Evolutionary conservation across 345 rosid genomes (phyloP), one percentile per base, ranked within the genome.

Genomic region (Kernera saxatilis): DNA sequence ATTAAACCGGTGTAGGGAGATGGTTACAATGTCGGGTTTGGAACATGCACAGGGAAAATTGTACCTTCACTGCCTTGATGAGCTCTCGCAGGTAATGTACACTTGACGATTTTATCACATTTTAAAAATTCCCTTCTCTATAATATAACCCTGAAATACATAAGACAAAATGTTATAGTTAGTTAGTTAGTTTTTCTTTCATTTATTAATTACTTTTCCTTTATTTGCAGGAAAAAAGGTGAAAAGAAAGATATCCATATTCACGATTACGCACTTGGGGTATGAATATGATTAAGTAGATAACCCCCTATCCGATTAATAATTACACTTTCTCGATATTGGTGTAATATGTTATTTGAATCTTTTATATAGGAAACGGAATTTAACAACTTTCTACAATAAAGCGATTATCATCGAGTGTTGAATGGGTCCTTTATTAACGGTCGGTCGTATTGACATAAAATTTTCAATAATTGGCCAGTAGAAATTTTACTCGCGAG

Each of bases 21-120:
- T 68, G 93, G 97, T 35, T 94, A 91, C 81, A 88, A 65, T 52
- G 85, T 89, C 48, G 99, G 98, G 35, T 94, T 94, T 44, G 99
- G 99, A 33, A 84, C 84, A 9, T 94, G 99, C 83, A 64, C 87
- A 0, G 98, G 99, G 51, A 94, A 84, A 71, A 75, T 94, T 50
- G 77, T 83, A 71, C 92, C 98, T 25, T 75, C 91, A 61, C 76
- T 49, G 17, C 77, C 75, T 22, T 81, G 72, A 79, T 37, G 18
- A 36, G 32, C 71, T 39, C 44, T 46, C 44, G 27, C 48, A 4
- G 53, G 79, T 69, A 60, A 41, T 21, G 4, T 18, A 5, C 4
- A 51, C 6, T 22, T 23, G 17, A 14, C 14, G 18, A 50, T 52
- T 27, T 27, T 3, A 14, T 55, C 58, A 44, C 49, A 33, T 39